A percentile compares a stretch with the other conserved stretches of the same genome.
phyloP scores from a whole-genome alignment of 306 rosid genomes.

The Glycine latifolia region DNA sequence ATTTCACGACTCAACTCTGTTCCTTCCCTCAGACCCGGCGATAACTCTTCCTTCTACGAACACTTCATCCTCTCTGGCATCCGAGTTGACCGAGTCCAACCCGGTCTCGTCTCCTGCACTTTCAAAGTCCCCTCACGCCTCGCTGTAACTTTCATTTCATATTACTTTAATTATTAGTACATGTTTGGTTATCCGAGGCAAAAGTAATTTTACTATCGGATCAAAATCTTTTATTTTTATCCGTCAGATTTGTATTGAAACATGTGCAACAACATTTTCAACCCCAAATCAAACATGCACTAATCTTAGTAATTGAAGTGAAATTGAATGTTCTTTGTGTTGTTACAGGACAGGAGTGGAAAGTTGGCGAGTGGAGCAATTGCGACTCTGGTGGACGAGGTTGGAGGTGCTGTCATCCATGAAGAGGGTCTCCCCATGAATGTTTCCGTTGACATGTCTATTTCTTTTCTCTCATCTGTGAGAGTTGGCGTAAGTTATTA shows the following conservation, averaged over 20 bases:
- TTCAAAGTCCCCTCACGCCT: slow-evolving; percentile 82
- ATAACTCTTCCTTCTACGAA: slow-evolving; percentile 58
- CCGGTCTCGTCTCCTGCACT: slow-evolving; percentile 67
- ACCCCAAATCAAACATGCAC: too few species aligned
- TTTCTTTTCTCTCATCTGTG: slow-evolving; percentile 70
- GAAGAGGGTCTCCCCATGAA: slow-evolving; percentile 75
- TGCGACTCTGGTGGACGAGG: slow-evolving; percentile 80
- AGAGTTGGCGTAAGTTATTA: slow-evolving; percentile 61
- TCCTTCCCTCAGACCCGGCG: slow-evolving; percentile 48
- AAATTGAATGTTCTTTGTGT: not conserved
- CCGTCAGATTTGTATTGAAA: too few species aligned
- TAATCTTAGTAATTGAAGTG: too few species aligned
- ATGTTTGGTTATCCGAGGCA: too few species aligned
- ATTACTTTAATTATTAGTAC: too few species aligned
- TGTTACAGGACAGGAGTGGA: slow-evolving; percentile 70
- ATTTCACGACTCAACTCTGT: slow-evolving; percentile 50
- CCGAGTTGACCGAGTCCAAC: slow-evolving; percentile 78
- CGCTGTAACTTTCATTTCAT: slow-evolving; percentile 50
- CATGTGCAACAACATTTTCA: too few species aligned
- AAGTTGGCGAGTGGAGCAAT: slow-evolving; percentile 76
- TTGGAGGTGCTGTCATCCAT: slow-evolving; percentile 65
- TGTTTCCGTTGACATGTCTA: slow-evolving; percentile 95
- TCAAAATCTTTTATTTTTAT: too few species aligned
- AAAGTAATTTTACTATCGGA: too few species aligned
- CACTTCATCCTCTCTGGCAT: slow-evolving; percentile 67